Evolutionary conservation across 768 basidiomycete species (phyloP).

Genomic region (Hortiboletus campestris): DNA sequence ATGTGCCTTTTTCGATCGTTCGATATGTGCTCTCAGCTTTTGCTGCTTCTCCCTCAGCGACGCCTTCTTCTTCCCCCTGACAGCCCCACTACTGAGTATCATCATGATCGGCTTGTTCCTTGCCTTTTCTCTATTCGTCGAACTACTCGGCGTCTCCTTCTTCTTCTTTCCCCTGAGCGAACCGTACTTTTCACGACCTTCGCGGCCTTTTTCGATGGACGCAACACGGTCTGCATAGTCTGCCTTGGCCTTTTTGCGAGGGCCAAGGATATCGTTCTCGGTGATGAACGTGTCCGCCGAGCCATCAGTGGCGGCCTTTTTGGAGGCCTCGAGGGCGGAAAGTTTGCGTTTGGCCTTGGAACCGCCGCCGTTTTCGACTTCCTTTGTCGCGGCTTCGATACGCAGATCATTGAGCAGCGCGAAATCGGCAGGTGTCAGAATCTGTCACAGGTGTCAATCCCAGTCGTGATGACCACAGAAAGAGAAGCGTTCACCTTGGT

Average conservation of each 20-base stretch:
- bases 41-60: slow-evolving; percentile 80
- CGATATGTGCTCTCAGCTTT: slow-evolving; percentile 73
- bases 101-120: slow-evolving; percentile 96
- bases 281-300: slow-evolving; percentile 62
- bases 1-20: slow-evolving; percentile 56
- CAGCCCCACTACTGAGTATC: slow-evolving; percentile 74
- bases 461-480: not conserved
- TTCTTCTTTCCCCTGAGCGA: slow-evolving; percentile 90
- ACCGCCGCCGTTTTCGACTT: slow-evolving; percentile 68
- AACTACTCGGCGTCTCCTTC: slow-evolving; percentile 76
- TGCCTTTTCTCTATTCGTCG: slow-evolving; percentile 90
- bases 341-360: slow-evolving; percentile 87
- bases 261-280: slow-evolving; percentile 90
- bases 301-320: slow-evolving; percentile 50
- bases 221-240: slow-evolving; percentile 94
- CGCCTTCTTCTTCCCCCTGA: slow-evolving; percentile 81
- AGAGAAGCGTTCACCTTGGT: slow-evolving; percentile 59
- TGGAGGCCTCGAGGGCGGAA: slow-evolving; percentile 70
- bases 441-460: slow-evolving; percentile 45
- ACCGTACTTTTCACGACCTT: slow-evolving; percentile 92
- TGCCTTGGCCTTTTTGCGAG: slow-evolving; percentile 89
- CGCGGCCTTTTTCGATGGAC: slow-evolving; percentile 86
- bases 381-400: slow-evolving; percentile 70
- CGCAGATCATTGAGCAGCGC: slow-evolving; percentile 86
- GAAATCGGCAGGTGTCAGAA: slow-evolving; percentile 96